Conservation (phyloP, 164 flowering plant genomes). For the Aristolochia contorta region DNA sequence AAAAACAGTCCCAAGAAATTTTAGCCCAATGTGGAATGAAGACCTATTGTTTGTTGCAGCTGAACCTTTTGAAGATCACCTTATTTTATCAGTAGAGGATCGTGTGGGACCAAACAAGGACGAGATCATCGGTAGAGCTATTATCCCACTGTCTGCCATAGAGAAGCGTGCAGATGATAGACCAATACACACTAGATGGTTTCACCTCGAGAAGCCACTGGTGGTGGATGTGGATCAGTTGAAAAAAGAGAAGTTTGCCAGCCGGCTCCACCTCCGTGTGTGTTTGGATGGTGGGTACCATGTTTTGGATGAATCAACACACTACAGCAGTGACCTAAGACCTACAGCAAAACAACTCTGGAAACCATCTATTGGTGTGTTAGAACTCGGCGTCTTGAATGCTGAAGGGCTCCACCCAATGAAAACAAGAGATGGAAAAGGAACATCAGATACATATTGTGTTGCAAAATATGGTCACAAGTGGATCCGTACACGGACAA, state of each 20-base stretch:
- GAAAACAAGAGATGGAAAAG: slow-evolving; percentile 79
- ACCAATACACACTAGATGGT: slow-evolving; percentile 65
- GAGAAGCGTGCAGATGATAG: slow-evolving; percentile 89
- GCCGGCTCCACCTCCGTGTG: slow-evolving; percentile 59
- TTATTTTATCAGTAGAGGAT: slow-evolving; percentile 71
- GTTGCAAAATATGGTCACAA: slow-evolving; percentile 86
- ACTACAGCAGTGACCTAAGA: slow-evolving; percentile 87
- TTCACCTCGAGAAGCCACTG: slow-evolving; percentile 66
- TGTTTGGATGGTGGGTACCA: slow-evolving; percentile 95
- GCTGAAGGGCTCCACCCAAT: slow-evolving; percentile 79
- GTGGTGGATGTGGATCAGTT: slow-evolving; percentile 67
- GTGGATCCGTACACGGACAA: slow-evolving; percentile 78
- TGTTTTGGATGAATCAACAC: slow-evolving; percentile 88
- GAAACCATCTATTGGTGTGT: slow-evolving; percentile 67
- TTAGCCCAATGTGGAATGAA: slow-evolving; percentile 80
- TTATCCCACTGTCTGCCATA: slow-evolving; percentile 46
- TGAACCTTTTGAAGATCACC: slow-evolving; percentile 90
- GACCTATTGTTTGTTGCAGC: slow-evolving; percentile 82
- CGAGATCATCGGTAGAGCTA: slow-evolving; percentile 73
- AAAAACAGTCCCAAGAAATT: slow-evolving; percentile 44
- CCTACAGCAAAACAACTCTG: slow-evolving; percentile 87
- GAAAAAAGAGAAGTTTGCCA: slow-evolving; percentile 76
- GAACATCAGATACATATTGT: slow-evolving; percentile 79
- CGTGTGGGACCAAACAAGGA: slow-evolving; percentile 79
- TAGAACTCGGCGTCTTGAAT: slow-evolving; percentile 78